Conservation (phyloP, 495 filamentous ascomycete genomes). For the Lasiosphaeria hispida region DNA sequence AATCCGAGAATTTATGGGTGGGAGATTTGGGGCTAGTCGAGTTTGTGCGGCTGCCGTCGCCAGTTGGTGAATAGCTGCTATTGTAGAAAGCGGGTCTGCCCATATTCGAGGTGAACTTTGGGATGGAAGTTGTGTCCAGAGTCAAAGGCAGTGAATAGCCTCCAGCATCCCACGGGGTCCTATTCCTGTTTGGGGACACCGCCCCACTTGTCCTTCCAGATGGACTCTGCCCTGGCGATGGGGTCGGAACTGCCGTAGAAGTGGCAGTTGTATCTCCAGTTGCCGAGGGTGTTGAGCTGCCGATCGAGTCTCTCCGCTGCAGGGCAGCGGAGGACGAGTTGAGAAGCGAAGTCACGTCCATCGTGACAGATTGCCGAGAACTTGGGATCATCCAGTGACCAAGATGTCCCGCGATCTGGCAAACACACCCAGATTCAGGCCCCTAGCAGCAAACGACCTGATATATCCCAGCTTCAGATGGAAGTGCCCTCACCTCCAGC, state of each 20-base stretch:
- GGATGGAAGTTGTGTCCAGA: slow-evolving; percentile 32
- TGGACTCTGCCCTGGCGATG: slow-evolving; percentile 28
- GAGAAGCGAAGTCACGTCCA: slow-evolving; percentile 35
- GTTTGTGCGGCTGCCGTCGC: slow-evolving; percentile 3
- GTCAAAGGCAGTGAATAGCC: slow-evolving; percentile 39
- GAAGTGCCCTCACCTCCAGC: too few species aligned
- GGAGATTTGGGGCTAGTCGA: slow-evolving; percentile 34
- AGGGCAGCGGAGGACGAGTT: slow-evolving; percentile 30
- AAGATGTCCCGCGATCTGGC: not conserved
- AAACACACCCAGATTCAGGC: too few species aligned
- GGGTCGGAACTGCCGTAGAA: slow-evolving; percentile 24
- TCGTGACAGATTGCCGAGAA: slow-evolving; percentile 1
- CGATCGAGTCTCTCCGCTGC: slow-evolving; percentile 24
- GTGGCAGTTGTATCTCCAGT: slow-evolving; percentile 22
- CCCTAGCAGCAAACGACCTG: too few species aligned
- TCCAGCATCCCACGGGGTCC: slow-evolving; percentile 48
- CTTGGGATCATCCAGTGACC: not conserved
- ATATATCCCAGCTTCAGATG: too few species aligned
- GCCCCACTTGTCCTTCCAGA: slow-evolving; percentile 26
- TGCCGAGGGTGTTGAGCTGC: slow-evolving; percentile 26
- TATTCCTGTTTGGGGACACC: slow-evolving; percentile 32
- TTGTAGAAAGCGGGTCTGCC: slow-evolving; percentile 19
- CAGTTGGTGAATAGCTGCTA: slow-evolving; percentile 28
- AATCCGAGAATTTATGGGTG: slow-evolving; percentile 42
- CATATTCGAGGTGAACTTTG: not conserved